A percentile compares a stretch with the other conserved stretches of the same genome.
phyloP scores from a whole-genome alignment of 805 yeast species.

The Saturnispora silvae region DNA sequence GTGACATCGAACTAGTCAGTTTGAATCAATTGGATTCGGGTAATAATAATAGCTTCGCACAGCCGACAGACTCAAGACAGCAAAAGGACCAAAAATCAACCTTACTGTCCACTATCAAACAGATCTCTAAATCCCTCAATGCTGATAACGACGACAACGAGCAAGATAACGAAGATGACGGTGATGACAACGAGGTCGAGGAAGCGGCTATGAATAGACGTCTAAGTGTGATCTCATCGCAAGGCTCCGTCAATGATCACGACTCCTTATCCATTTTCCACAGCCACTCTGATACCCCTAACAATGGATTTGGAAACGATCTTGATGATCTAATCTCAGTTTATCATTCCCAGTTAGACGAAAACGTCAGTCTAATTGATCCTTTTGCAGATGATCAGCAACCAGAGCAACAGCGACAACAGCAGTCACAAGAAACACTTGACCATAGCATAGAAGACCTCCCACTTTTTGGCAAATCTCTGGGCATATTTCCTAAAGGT shows the following conservation, averaged over 20 bases:
- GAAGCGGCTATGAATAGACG: neutral
- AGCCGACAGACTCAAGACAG: neutral
- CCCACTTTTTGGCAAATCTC: conserved; percentile 9
- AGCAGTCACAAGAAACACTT: neutral
- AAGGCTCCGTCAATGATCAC: neutral
- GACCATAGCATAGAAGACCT: neutral
- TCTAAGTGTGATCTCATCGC: neutral
- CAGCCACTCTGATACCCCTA: neutral
- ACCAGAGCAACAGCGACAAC: neutral
- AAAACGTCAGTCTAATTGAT: too few species aligned
- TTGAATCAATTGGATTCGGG: neutral
- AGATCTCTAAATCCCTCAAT: neutral
- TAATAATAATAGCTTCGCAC: neutral
- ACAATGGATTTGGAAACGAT: neutral
- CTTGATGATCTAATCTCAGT: neutral
- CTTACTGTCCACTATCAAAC: neutral
- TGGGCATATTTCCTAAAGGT: conserved; percentile 1
- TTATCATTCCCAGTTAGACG: neutral
- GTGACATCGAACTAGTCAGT: neutral
- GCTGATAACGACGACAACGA: conserved; percentile 6
- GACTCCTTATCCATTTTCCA: too few species aligned
- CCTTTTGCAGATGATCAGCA: neutral
- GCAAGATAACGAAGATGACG: conserved; percentile 4
- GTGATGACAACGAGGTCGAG: conserved; percentile 8
- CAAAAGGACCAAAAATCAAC: neutral